These are phyloP conservation scores for Tylopilus rubrobrunneus DNA, from an alignment of 768 basidiomycete species.

Conservation along the genomic window DNA sequence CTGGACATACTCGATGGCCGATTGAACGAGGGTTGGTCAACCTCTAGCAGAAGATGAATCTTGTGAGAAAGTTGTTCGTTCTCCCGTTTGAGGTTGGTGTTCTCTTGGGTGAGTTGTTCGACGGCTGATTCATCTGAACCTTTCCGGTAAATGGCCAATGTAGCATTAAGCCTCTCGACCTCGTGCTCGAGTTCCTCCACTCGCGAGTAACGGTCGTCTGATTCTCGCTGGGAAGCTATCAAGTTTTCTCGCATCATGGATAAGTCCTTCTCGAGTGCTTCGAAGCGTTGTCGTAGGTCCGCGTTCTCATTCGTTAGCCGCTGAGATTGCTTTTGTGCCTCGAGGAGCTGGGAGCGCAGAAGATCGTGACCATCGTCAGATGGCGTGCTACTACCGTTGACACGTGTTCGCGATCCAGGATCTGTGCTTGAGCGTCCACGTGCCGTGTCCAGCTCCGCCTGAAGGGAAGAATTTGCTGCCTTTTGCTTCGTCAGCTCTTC, in stretches of 20 bases:
- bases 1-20: conserved; percentile 73
- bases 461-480: conserved; percentile 69
- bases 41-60: conserved; percentile 84
- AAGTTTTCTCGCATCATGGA: conserved; percentile 67
- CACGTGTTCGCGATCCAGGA: conserved; percentile 44
- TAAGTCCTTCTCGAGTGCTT: conserved; percentile 71
- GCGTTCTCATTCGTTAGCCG: conserved; percentile 71
- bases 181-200: conserved; percentile 81
- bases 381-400: conserved; percentile 79
- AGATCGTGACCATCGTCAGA: conserved; percentile 67
- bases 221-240: conserved; percentile 68
- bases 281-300: conserved; percentile 70
- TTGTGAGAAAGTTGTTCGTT: conserved; percentile 90
- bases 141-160: conserved; percentile 68
- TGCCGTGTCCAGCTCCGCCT: conserved; percentile 73
- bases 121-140: conserved; percentile 73
- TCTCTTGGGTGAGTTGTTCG: conserved; percentile 82
- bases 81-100: conserved; percentile 72
- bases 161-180: conserved; percentile 69
- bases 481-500: conserved; percentile 94
- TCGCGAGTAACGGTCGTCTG: conserved; percentile 70
- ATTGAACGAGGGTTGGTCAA: conserved; percentile 73
- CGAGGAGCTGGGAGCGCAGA: conserved; percentile 67
- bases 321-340: conserved; percentile 73
- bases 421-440: conserved; percentile 59